Base-by-base conservation (phyloP, 139 green algal genomes). In the Micractinium conductrix region DNA sequence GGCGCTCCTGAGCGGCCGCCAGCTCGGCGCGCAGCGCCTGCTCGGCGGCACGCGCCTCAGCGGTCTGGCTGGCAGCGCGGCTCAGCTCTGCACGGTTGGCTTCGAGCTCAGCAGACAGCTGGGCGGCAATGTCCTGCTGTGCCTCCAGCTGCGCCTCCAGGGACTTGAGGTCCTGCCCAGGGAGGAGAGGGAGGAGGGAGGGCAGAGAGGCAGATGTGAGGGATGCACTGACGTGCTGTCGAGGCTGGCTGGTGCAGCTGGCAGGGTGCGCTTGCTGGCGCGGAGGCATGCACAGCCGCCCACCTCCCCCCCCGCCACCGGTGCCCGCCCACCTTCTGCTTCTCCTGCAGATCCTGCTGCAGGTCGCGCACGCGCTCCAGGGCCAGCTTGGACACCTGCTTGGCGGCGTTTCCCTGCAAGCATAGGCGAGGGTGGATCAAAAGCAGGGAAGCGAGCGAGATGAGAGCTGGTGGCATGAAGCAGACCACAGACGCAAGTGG, bases 121-220 rank as follows among this genome's bases (percentile, higher is more conserved):
- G 62, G n/a, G 65, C 42, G 4, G 43, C 78, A 35, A 84, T 74
- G 22, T 76, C 78, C 63, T 67, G n/a, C n/a, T 65, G 24, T 4
- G 62, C 78, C 42, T 84, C 78, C n/a, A 84, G 63, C 63, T 84
- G 45, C 6, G 63, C 43, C 43, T 84, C 78, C 43, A 84, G 63
- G 21, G 62, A 42, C 58, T 55, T 72, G 50, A 69, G 24, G 35
- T 80, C 74, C 74, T 80, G 50, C 50, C n/a, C n/a, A n/a, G n/a
- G n/a, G n/a, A n/a, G n/a, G n/a, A n/a, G n/a, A n/a, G n/a, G n/a
- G n/a, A n/a, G n/a, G n/a, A n/a, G n/a, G n/a, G n/a, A n/a, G n/a
- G n/a, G n/a, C n/a, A n/a, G n/a, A n/a, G n/a, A n/a, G n/a, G n/a
- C n/a, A n/a, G n/a, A n/a, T n/a, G n/a, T n/a, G n/a, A n/a, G n/a